These are phyloP conservation scores for Hemisphaericaspora xylanilytica DNA, from an alignment of 1,139 yeast species.

Conservation along the genomic window DNA sequence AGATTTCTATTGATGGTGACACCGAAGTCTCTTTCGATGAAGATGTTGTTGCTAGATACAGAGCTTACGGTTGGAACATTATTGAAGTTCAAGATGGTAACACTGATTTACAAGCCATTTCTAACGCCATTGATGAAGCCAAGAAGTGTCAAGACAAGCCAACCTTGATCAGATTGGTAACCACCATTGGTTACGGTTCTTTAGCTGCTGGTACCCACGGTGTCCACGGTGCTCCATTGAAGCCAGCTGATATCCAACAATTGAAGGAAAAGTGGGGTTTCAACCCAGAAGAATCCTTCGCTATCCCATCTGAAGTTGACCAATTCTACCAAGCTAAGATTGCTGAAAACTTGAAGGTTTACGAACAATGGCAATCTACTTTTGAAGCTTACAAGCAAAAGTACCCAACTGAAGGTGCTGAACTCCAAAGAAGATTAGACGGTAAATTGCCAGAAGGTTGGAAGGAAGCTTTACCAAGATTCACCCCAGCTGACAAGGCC, in stretches of 20 bases:
- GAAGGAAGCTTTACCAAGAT: conserved; percentile 75
- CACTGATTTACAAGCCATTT: conserved; percentile 69
- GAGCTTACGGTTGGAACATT: conserved; percentile 95
- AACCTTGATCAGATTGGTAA: conserved; percentile 81
- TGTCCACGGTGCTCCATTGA: conserved; percentile 97
- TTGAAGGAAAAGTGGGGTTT: conserved; percentile 84
- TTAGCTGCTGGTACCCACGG: conserved; percentile 80
- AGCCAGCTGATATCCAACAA: conserved; percentile 89
- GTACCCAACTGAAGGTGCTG: conserved; percentile 80
- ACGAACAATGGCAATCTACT: conserved; percentile 70
- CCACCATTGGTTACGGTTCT: conserved; percentile 96
- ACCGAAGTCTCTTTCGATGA: conserved; percentile 93
- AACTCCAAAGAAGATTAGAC: conserved; percentile 75
- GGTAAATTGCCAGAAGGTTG: conserved; percentile 85
- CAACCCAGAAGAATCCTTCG: conserved; percentile 79
- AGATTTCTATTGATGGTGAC: conserved; percentile 94
- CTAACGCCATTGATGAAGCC: conserved; percentile 71
- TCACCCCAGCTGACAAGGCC: conserved; percentile 75
- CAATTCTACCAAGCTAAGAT: conserved; percentile 62
- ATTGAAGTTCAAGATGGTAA: conserved; percentile 78
- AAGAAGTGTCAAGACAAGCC: conserved; percentile 75
- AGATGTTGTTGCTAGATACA: conserved; percentile 82
- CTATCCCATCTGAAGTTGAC: conserved; percentile 80
- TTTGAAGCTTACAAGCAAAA: conserved; percentile 62
- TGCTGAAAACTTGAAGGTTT: conserved; percentile 56